These are phyloP conservation scores for Vaccinium myrtillus DNA, from an alignment of 148 eudicot genomes.

Conservation along the genomic window DNA sequence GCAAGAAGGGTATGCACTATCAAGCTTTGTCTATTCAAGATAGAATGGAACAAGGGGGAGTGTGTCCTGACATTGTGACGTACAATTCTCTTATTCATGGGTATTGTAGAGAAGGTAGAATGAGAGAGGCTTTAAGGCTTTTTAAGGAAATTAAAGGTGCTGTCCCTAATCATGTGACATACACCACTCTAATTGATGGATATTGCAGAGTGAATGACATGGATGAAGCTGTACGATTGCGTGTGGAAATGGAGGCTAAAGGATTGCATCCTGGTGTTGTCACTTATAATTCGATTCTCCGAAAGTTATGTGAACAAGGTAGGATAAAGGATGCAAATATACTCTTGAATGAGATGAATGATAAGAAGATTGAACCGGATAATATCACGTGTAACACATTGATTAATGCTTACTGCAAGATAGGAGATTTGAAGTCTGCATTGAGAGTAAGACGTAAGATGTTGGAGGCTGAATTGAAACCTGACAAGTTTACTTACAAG, in stretches of 20 bases:
- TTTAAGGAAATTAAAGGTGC: conserved; percentile 64
- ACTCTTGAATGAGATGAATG: conserved; percentile 73
- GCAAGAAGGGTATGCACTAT: conserved; percentile 80
- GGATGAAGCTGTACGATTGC: conserved; percentile 58
- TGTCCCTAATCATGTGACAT: conserved; percentile 72
- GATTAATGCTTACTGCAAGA: conserved; percentile 88
- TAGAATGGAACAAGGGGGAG: conserved; percentile 67
- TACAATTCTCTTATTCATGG: conserved; percentile 76
- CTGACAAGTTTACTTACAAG: conserved; percentile 64
- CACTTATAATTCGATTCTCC: conserved; percentile 73
- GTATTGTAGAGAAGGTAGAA: conserved; percentile 74
- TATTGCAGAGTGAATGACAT: conserved; percentile 70
- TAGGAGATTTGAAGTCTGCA: conserved; percentile 76
- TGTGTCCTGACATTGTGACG: conserved; percentile 76
- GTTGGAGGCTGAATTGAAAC: conserved; percentile 69
- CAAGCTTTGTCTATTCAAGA: conserved; percentile 78
- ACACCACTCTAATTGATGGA: conserved; percentile 85
- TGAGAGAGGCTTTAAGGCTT: conserved; percentile 84
- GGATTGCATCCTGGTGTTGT: conserved; percentile 66
- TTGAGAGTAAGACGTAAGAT: conserved; percentile 61
- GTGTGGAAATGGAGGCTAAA: conserved; percentile 55
- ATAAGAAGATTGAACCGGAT: conserved; percentile 76
- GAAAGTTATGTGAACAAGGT: conserved; percentile 80
- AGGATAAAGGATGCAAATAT: conserved; percentile 78
- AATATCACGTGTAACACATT: conserved; percentile 85